Evolutionary conservation across 202 grass and related monocot species (phyloP), one percentile per base, ranked within the genome.

Genomic region (Alloteropsis angusta): DNA sequence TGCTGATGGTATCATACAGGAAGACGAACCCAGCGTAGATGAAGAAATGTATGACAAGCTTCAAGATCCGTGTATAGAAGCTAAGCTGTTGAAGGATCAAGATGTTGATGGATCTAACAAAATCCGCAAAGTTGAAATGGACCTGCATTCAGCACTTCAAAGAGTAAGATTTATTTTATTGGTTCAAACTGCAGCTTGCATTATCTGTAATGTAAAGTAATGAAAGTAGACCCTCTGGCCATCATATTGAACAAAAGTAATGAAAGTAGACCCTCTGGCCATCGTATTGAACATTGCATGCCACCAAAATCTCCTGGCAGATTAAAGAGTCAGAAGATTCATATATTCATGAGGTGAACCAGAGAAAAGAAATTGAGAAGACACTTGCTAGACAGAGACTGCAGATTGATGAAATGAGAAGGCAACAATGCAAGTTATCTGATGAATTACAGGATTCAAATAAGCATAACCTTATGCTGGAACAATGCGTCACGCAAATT

Each of bases 1-100:
- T 14, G 10, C 10, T 22, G 28, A 36, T 63, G 41, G 38, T 77
- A 16, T 57, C 61, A 39, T 80, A 36, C 67, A 94, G 92, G 85
- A 88, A 74, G 68, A 80, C 42, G 0, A 81, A 62, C 21, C n/a
- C 17, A 70, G 73, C 41, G 43, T 79, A 49, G 55, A 93, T 49
- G 54, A 18, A 60, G 76, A 77, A 57, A 43, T 82, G 69, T 77
- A 82, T 57, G 49, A 68, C 45, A 90, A 85, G 39, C 79, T 82
- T 71, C 75, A 91, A 62, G 83, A 94, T 78, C 72, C 72, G 39
- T 74, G 74, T 54, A 81, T 12, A 67, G 80, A 90, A 81, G 80
- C 70, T 16, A 86, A 91, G 54, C 25, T 47, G 39, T 68, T 74
- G 50, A 91, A 84, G 60, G 71, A 69, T 43, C 80, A 86, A 82